phyloP scores from a whole-genome alignment of 495 filamentous ascomycete genomes.

The Hypomontagnella monticulosa region DNA sequence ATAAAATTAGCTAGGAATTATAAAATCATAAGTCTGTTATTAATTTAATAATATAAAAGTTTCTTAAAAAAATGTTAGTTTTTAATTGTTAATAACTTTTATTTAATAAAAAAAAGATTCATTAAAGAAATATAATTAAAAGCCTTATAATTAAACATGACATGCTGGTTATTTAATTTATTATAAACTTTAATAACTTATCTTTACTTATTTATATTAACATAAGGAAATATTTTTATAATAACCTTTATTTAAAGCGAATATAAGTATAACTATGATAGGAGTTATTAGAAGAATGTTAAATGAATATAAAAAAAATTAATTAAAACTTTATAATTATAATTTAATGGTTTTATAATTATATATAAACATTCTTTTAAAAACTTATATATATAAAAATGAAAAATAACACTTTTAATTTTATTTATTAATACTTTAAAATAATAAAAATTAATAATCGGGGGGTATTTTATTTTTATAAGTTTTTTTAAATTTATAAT shows the following conservation, averaged over 20 bases:
- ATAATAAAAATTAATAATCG: neutral
- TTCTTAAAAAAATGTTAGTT: neutral
- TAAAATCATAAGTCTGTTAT: neutral
- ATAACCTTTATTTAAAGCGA: neutral
- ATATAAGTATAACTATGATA: neutral
- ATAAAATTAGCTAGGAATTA: neutral
- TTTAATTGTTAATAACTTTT: neutral
- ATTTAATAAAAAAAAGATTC: neutral
- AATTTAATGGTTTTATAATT: neutral
- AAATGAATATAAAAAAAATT: neutral
- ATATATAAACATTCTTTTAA: neutral
- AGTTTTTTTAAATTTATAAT: neutral
- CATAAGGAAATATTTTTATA: neutral
- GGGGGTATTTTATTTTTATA: neutral
- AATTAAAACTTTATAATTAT: neutral
- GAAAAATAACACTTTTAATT: neutral
- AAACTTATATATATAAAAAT: neutral
- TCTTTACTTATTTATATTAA: neutral
- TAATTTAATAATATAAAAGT: neutral
- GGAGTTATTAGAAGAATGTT: neutral
- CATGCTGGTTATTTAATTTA: neutral
- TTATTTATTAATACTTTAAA: neutral
- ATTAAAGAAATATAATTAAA: neutral
- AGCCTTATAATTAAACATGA: neutral
- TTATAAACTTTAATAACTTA: neutral